Conservation (phyloP, 768 basidiomycete genomes). For the Tulasnella calospora region DNA sequence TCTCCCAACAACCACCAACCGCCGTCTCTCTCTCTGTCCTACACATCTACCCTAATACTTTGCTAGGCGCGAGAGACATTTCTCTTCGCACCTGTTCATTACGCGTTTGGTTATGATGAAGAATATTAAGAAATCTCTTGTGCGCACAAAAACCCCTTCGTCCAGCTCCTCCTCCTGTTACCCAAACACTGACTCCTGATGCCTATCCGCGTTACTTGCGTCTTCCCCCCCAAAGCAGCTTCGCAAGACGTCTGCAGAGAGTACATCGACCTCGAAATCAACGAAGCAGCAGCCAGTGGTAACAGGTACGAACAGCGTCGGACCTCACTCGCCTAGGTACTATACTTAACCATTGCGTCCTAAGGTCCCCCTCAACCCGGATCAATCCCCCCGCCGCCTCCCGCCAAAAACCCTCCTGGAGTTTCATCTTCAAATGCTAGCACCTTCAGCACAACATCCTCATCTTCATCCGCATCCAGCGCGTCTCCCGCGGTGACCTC, state of each 20-base stretch:
- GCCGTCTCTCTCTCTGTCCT: not conserved
- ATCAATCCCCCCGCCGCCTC: slow-evolving; percentile 50
- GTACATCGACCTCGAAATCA: slow-evolving; percentile 52
- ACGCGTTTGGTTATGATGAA: slow-evolving; percentile 10
- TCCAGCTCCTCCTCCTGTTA: slow-evolving; percentile 39
- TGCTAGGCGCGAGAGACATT: not conserved
- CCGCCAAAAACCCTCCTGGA: slow-evolving; percentile 53
- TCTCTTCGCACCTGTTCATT: not conserved
- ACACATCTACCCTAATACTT: slow-evolving; percentile 10
- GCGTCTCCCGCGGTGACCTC: slow-evolving; percentile 38
- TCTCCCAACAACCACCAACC: slow-evolving; percentile 9
- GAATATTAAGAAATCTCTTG: slow-evolving; percentile 6
- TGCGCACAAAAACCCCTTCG: slow-evolving; percentile 22
- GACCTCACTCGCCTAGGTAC: not conserved
- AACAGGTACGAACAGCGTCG: slow-evolving; percentile 13
- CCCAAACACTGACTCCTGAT: slow-evolving; percentile 38
- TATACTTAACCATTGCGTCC: not conserved
- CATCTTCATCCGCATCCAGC: slow-evolving; percentile 45
- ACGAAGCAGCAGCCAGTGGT: not conserved
- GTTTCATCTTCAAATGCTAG: slow-evolving; percentile 2
- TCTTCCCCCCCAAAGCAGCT: slow-evolving; percentile 6
- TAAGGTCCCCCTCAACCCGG: not conserved
- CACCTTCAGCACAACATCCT: slow-evolving; percentile 35
- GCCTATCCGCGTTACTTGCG: not conserved
- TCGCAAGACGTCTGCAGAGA: slow-evolving; percentile 59